Percentiles rank a stretch among this genome's conserved stretches.
These are phyloP conservation scores for Fraxinus anomala DNA, from an alignment of 257 asterid species.

Conservation along the genomic window DNA sequence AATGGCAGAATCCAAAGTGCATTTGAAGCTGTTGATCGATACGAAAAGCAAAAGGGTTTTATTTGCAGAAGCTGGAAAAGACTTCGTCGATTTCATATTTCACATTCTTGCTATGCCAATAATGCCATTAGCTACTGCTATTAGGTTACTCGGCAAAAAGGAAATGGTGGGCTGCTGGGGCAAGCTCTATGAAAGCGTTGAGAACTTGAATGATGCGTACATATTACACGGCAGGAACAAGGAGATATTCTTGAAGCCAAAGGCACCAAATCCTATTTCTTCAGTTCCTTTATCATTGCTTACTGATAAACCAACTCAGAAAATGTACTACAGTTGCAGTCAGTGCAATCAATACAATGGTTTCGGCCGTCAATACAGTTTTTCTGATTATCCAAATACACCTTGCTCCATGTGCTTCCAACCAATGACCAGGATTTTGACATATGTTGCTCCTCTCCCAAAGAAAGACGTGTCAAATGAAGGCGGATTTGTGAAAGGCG, in stretches of 20 bases:
- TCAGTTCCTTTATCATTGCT: slow-evolving; percentile 9
- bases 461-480: neutral
- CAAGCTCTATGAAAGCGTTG: slow-evolving; percentile 30
- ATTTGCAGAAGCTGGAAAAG: slow-evolving; percentile 40
- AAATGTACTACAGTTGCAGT: slow-evolving; percentile 10
- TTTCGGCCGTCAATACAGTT: neutral
- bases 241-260: slow-evolving; percentile 28
- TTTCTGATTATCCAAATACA: slow-evolving; percentile 14
- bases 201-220: slow-evolving; percentile 28
- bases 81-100: slow-evolving; percentile 38
- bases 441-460: neutral
- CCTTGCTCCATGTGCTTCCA: neutral
- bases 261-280: neutral
- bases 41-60: slow-evolving; percentile 27
- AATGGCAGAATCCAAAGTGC: slow-evolving; percentile 15
- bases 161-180: slow-evolving; percentile 30
- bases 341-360: too few relatives aligned
- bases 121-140: slow-evolving; percentile 20
- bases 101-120: slow-evolving; percentile 26
- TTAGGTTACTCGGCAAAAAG: slow-evolving; percentile 20
- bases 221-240: slow-evolving; percentile 23
- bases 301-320: neutral
- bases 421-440: neutral
- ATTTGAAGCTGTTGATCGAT: slow-evolving; percentile 41
- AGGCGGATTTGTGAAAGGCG: slow-evolving; percentile 29